Evolutionary conservation across 805 yeast species (phyloP), one percentile per base, ranked within the genome.

Genomic region (Wickerhamomyces pijperi): DNA sequence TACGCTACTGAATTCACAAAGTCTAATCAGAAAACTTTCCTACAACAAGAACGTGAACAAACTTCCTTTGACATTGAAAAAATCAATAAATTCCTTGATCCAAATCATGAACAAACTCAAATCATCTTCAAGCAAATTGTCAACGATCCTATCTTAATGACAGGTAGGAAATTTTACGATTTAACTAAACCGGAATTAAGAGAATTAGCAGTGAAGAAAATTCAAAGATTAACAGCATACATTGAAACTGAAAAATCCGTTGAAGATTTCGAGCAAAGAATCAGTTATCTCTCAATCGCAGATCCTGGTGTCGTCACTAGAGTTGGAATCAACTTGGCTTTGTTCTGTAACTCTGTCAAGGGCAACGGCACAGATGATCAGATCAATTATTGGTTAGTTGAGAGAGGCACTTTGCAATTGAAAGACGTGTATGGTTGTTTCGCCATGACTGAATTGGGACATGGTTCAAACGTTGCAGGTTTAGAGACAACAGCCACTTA

Each of bases 381-480:
- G 66, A 72, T 80, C 50, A 65, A 76, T 34, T 90, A 79, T 63
- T 88, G 97, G 97, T 71, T 86, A 39, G 63, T 67, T 42, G 76
- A 72, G 49, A 70, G 82, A 51, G 87, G 83, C 47, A 76, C 86
- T 11, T 56, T 67, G 1, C 63, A 61, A 44, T 55, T 79, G 32
- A 76, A 70, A 53, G 82, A 74, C 43, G 67, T 81, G 17, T 54
- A 53, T 53, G 96, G 96, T 20, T 87, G 95, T 60, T 86, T 86
- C 62, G 86, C 82, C 35, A 86, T 86, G 96, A 87, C 95, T 14
- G 96, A 86, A 63, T 58, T 86, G 50, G 94, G 85, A 7, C 96
- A 86, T 57, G 96, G 96, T 20, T 84, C 95, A 12, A 88, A 88
- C 58, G 96, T 88, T 35, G 95, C 95, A 4, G 94, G 84, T 19